Conservation (phyloP, 1,139 yeast genomes). For the Nadsonia starkeyi-henricii region DNA sequence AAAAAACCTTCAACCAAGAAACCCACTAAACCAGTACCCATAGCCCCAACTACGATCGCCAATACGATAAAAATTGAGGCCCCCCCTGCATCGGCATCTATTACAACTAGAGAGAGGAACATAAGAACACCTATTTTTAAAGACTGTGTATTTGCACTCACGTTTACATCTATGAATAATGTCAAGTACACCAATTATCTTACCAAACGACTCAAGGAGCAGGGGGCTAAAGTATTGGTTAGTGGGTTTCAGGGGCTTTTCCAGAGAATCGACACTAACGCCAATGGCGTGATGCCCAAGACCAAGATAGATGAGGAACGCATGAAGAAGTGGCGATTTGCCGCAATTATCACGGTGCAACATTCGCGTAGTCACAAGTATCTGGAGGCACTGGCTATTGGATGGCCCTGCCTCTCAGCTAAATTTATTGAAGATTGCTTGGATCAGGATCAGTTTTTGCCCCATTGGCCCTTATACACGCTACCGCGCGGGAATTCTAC, state of each 20-base stretch:
- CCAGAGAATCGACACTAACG: neutral
- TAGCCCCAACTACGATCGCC: too few species aligned
- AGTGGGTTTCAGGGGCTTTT: neutral
- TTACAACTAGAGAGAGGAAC: too few species aligned
- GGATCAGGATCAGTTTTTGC: slow-evolving; percentile 17
- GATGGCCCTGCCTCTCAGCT: slow-evolving; percentile 75
- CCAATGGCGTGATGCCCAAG: neutral
- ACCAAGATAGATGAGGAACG: neutral
- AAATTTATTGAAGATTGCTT: slow-evolving; percentile 45
- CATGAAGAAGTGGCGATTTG: neutral
- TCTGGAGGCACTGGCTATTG: slow-evolving; percentile 70
- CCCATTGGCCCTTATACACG: slow-evolving; percentile 26
- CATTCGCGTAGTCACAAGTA: slow-evolving; percentile 31
- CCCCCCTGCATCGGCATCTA: too few species aligned
- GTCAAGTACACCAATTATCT: neutral
- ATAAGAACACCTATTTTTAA: neutral
- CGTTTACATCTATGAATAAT: neutral
- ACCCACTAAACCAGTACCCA: too few species aligned
- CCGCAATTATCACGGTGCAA: neutral
- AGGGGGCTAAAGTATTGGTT: neutral
- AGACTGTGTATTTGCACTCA: neutral
- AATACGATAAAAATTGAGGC: too few species aligned
- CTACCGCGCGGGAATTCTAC: neutral
- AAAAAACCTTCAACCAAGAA: too few species aligned
- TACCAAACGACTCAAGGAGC: neutral